Percentiles rank a stretch among this genome's conserved stretches.
Evolutionary conservation across 306 rosid genomes (phyloP).

Genomic region (Rosa persica): DNA sequence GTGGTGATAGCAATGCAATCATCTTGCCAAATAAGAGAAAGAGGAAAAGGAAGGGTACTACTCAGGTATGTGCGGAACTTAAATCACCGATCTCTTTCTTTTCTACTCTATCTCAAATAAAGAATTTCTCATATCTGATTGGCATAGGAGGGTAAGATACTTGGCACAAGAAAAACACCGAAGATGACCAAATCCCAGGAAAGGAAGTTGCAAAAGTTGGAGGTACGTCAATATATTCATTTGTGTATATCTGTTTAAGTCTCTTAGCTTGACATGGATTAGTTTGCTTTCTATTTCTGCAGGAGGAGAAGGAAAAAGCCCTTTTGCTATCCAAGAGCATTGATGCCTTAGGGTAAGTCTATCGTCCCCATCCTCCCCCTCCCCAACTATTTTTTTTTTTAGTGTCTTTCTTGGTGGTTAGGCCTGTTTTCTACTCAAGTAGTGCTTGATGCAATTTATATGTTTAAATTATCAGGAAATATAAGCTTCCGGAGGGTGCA

Average conservation of each 20-base stretch:
- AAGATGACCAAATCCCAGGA: constrained; percentile 71
- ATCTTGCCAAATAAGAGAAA: constrained; percentile 25
- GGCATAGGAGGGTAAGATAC: constrained; percentile 37
- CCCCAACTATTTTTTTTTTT: background rate
- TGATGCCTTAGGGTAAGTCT: constrained; percentile 61
- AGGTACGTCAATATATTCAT: constrained; percentile 41
- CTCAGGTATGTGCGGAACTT: constrained; percentile 11
- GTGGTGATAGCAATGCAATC: constrained; percentile 27
- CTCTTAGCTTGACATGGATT: constrained; percentile 17
- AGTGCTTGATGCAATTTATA: constrained; percentile 23
- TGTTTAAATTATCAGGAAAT: constrained; percentile 48
- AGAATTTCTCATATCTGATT: background rate
- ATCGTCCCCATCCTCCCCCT: background rate
- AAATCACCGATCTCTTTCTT: background rate
- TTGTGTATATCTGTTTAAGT: constrained; percentile 15
- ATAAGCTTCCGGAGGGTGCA: constrained; percentile 66
- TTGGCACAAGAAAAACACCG: constrained; percentile 38
- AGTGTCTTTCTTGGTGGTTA: background rate
- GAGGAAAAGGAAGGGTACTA: constrained; percentile 20
- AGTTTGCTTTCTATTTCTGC: constrained; percentile 26
- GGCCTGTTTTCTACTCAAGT: background rate
- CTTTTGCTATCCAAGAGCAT: constrained; percentile 54
- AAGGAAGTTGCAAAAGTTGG: constrained; percentile 65
- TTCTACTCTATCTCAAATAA: background rate
- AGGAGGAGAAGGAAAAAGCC: constrained; percentile 71